These are phyloP conservation scores for Teratosphaeria gauchensis DNA, from an alignment of 2,329 filamentous ascomycete genomes.

Conservation along the genomic window DNA sequence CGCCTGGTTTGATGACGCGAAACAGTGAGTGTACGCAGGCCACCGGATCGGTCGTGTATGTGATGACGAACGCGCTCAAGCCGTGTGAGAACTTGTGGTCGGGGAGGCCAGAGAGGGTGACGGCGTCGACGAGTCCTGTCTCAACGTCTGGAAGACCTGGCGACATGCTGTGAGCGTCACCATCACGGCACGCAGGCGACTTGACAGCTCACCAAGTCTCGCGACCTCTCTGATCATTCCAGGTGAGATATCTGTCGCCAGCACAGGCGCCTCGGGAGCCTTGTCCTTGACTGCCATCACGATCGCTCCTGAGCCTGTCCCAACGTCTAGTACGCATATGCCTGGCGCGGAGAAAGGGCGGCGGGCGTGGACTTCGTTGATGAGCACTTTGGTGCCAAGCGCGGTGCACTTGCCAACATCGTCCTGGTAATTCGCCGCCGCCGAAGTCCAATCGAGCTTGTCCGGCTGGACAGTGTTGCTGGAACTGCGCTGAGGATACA, in stretches of 20 bases:
- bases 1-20: neutral
- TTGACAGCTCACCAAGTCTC: neutral
- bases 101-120: neutral
- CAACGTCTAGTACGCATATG: neutral
- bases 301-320: neutral
- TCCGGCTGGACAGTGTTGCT: neutral
- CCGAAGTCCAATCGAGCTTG: neutral
- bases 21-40: neutral
- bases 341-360: neutral
- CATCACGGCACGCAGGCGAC: neutral
- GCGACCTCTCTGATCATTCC: conserved; percentile 1
- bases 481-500: neutral
- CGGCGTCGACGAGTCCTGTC: neutral
- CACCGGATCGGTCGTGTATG: neutral
- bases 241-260: conserved; percentile 1
- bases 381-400: neutral
- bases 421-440: neutral
- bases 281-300: neutral
- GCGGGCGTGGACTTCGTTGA: neutral
- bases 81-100: neutral
- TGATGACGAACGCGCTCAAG: neutral
- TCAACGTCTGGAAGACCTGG: neutral
- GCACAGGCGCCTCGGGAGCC: neutral
- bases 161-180: neutral
- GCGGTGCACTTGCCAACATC: neutral